A percentile compares a stretch with the other conserved stretches of the same genome.
These are phyloP conservation scores for Puccinia polysora DNA, from an alignment of 1,284 basidiomycete genomes.

Conservation along the genomic window DNA sequence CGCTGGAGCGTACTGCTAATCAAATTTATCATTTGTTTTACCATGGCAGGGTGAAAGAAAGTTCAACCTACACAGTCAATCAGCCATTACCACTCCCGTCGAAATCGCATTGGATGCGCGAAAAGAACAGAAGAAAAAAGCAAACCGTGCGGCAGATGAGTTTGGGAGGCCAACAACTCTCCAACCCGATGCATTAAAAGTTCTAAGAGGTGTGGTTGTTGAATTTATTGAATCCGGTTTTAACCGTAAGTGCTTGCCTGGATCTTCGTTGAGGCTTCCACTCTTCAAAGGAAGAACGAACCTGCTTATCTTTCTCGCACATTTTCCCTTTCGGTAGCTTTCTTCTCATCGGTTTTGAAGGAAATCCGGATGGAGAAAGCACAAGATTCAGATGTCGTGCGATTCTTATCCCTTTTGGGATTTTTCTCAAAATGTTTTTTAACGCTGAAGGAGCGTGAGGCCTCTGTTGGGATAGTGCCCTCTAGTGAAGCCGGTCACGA, in stretches of 20 bases:
- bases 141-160: constrained; percentile 61
- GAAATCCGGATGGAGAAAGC: constrained; percentile 85
- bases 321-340: constrained; percentile 58
- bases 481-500: constrained; percentile 57
- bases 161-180: constrained; percentile 60
- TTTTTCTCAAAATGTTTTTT: constrained; percentile 89
- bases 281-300: neutral
- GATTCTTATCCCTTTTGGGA: constrained; percentile 72
- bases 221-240: constrained; percentile 75
- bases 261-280: constrained; percentile 33
- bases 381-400: constrained; percentile 83
- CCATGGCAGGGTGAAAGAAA: constrained; percentile 55
- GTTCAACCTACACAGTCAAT: constrained; percentile 72
- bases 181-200: constrained; percentile 63
- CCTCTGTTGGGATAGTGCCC: constrained; percentile 48
- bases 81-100: constrained; percentile 69
- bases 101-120: constrained; percentile 71
- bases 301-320: neutral
- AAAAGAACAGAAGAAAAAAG: constrained; percentile 65
- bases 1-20: neutral
- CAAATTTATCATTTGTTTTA: too few relatives aligned
- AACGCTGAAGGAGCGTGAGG: constrained; percentile 48
- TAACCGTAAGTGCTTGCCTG: constrained; percentile 64
- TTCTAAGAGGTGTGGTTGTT: constrained; percentile 65
- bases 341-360: constrained; percentile 74